Percentiles rank a stretch among this genome's conserved stretches.
These are phyloP conservation scores for Penicillium olsonii DNA, from an alignment of 2,329 filamentous ascomycete genomes.

Conservation along the genomic window DNA sequence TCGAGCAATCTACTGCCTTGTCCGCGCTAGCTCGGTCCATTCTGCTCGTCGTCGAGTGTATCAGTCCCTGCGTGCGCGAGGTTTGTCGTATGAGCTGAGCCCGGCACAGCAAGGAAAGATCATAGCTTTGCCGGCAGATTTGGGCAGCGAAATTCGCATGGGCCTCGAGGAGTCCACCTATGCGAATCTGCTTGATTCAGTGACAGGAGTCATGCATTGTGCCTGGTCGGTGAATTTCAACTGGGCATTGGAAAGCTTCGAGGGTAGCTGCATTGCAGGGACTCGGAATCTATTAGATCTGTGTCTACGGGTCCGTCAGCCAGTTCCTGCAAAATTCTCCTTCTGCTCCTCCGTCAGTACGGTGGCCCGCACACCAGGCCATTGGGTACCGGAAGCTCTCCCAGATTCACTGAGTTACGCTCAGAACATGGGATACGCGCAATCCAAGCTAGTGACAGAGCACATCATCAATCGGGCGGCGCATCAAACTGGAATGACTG, in stretches of 20 bases:
- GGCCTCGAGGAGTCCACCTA: conserved; percentile 51
- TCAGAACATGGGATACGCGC: conserved; percentile 14
- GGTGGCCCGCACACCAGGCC: conserved; percentile 16
- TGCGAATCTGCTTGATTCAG: conserved; percentile 41
- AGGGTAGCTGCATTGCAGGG: conserved; percentile 54
- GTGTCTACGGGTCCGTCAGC: conserved; percentile 34
- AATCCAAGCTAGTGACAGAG: conserved; percentile 15
- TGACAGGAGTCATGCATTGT: conserved; percentile 60
- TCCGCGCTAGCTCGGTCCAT: conserved; percentile 49
- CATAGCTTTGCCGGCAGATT: conserved; percentile 49
- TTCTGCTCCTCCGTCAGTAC: conserved; percentile 24
- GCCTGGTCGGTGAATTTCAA: conserved; percentile 69
- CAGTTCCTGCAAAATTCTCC: conserved; percentile 31
- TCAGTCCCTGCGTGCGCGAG: conserved; percentile 45
- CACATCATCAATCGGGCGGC: conserved; percentile 12
- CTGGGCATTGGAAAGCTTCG: conserved; percentile 57
- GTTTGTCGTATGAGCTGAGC: conserved; percentile 27
- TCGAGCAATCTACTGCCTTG: conserved; percentile 56
- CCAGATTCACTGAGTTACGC: conserved; percentile 12
- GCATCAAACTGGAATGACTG: conserved; percentile 7
- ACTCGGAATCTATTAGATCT: conserved; percentile 47
- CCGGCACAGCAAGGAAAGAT: conserved; percentile 39
- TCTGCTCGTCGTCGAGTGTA: conserved; percentile 49
- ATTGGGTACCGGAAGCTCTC: conserved; percentile 11
- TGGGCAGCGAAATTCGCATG: conserved; percentile 49